phyloP scores from a whole-genome alignment of 805 yeast species.

The Yarrowia porcina region DNA sequence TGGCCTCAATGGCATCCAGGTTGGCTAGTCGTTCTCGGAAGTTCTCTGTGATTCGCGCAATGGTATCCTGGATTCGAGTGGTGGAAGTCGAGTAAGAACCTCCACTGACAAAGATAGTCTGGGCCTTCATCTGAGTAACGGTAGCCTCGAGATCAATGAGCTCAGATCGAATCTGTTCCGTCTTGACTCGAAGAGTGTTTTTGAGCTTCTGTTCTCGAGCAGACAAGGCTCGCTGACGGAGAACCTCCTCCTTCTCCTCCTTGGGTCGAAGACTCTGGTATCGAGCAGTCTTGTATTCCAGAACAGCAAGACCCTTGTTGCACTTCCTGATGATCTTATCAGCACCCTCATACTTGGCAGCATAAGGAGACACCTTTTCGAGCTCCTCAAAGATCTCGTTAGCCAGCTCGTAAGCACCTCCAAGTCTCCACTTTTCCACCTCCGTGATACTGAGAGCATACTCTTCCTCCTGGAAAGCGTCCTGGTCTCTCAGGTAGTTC shows the following conservation, averaged over 20 bases:
- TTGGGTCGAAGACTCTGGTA: slow-evolving; percentile 1
- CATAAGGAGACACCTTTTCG: not conserved
- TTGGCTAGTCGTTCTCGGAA: slow-evolving; percentile 1
- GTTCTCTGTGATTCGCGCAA: not conserved
- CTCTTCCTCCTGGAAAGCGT: not conserved
- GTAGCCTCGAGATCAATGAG: not conserved
- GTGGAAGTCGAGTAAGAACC: slow-evolving; percentile 1
- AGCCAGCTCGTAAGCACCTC: not conserved
- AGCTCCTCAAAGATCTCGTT: not conserved
- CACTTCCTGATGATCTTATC: not conserved
- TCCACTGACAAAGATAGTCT: not conserved
- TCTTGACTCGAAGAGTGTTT: not conserved
- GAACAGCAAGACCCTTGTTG: not conserved
- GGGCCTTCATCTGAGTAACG: slow-evolving; percentile 20
- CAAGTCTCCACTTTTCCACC: slow-evolving; percentile 1
- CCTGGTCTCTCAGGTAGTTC: not conserved
- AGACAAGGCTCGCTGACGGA: slow-evolving; percentile 15
- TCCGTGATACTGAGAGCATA: not conserved
- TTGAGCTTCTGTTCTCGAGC: slow-evolving; percentile 14
- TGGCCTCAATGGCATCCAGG: slow-evolving; percentile 16
- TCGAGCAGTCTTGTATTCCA: slow-evolving; percentile 11
- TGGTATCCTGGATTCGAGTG: slow-evolving; percentile 1
- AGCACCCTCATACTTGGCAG: not conserved
- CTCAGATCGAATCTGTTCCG: not conserved
- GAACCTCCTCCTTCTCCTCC: not conserved